Percentiles rank a stretch among this genome's conserved stretches.
Conservation (phyloP, 768 basidiomycete genomes). For the Suillus variegatus region DNA sequence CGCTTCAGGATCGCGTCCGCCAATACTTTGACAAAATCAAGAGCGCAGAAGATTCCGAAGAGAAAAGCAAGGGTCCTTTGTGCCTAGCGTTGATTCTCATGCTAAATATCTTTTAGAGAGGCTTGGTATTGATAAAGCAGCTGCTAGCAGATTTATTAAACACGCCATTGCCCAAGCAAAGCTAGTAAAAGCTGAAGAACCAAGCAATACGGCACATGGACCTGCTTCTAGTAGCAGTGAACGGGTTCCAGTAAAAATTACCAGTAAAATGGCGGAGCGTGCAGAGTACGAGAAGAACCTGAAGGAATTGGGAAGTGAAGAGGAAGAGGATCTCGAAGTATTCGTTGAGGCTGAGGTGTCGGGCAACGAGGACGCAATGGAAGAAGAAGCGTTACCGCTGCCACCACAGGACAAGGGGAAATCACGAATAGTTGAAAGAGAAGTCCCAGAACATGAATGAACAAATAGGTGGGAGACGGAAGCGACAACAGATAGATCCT, state of each 20-base stretch:
- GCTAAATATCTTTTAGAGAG: slow-evolving; percentile 34
- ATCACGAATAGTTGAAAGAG: slow-evolving; percentile 35
- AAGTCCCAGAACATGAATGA: slow-evolving; percentile 14
- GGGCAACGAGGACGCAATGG: slow-evolving; percentile 14
- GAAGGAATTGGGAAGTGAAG: slow-evolving; percentile 42
- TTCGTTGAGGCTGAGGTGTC: slow-evolving; percentile 30
- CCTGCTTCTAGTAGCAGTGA: slow-evolving; percentile 21
- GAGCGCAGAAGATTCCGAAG: slow-evolving; percentile 66
- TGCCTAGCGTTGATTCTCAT: background rate
- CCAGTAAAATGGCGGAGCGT: slow-evolving; percentile 73
- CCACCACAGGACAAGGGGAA: slow-evolving; percentile 34
- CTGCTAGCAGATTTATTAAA: slow-evolving; percentile 82
- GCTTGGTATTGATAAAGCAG: slow-evolving; percentile 69
- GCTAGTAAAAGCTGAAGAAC: slow-evolving; percentile 36
- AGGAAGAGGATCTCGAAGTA: slow-evolving; percentile 42
- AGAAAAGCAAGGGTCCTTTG: slow-evolving; percentile 34
- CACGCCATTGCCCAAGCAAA: slow-evolving; percentile 73
- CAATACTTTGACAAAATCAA: slow-evolving; percentile 85
- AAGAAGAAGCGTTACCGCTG: slow-evolving; percentile 6
- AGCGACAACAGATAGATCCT: slow-evolving; percentile 59
- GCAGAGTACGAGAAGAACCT: slow-evolving; percentile 62
- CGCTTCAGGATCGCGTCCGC: slow-evolving; percentile 64
- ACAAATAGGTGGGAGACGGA: slow-evolving; percentile 39
- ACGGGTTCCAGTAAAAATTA: slow-evolving; percentile 55
- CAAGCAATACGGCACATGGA: slow-evolving; percentile 5